These are phyloP conservation scores for Brettanomyces sp. DNA, from an alignment of 805 yeast genomes.

Conservation along the genomic window DNA sequence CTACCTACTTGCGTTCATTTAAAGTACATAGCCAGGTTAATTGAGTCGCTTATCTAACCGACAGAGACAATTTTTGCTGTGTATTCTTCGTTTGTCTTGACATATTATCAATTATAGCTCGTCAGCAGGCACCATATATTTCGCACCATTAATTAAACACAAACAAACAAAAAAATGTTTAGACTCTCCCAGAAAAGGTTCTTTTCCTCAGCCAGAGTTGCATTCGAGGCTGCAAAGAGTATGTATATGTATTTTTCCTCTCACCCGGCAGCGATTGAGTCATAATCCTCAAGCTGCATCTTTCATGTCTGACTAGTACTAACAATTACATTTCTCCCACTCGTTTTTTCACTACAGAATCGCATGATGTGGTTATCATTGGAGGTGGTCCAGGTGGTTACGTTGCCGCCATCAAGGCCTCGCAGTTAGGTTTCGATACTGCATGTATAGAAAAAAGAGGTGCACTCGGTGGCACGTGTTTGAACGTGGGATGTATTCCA, in stretches of 20 bases:
- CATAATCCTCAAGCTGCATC: too few species aligned
- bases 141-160: too few species aligned
- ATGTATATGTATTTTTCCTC: slow-evolving; percentile 5
- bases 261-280: background rate
- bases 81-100: too few species aligned
- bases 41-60: too few species aligned
- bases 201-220: slow-evolving; percentile 23
- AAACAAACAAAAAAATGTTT: slow-evolving; percentile 14
- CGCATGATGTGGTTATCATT: slow-evolving; percentile 86
- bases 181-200: slow-evolving; percentile 23
- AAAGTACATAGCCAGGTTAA: too few species aligned
- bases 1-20: too few species aligned
- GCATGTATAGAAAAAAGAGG: slow-evolving; percentile 99
- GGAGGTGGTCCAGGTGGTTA: slow-evolving; percentile 99
- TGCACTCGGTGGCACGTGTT: slow-evolving; percentile 92
- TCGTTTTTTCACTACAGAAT: slow-evolving; percentile 18
- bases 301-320: too few species aligned
- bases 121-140: too few species aligned
- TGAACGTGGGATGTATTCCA: slow-evolving; percentile 98
- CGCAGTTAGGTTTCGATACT: slow-evolving; percentile 88
- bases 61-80: too few species aligned
- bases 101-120: too few species aligned
- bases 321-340: background rate
- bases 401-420: slow-evolving; percentile 97
- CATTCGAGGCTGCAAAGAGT: slow-evolving; percentile 21